Evolutionary conservation across 2,329 filamentous ascomycete genomes (phyloP).

Genomic region (Hirsutella thompsonii): DNA sequence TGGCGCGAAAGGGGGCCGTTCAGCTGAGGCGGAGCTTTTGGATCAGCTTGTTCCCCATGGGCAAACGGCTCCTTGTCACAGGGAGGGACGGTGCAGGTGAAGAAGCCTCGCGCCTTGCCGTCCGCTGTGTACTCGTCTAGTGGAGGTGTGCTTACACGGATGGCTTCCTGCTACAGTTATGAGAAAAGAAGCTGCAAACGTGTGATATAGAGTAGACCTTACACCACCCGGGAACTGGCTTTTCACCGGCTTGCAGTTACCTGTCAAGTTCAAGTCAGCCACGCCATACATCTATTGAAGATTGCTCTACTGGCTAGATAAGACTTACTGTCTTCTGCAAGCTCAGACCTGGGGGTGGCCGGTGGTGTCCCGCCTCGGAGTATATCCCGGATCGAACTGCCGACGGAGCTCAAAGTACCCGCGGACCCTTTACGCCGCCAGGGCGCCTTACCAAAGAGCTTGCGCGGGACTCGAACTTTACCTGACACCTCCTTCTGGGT

Average conservation of each 20-base stretch:
- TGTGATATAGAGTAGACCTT: conserved; percentile 4
- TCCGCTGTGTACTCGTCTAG: conserved; percentile 24
- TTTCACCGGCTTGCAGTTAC: conserved; percentile 4
- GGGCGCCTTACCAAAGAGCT: conserved; percentile 26
- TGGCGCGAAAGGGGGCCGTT: too few species aligned
- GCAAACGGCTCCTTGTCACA: background rate
- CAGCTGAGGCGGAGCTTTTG: background rate
- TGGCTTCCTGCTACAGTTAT: conserved; percentile 27
- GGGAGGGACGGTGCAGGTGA: conserved; percentile 25
- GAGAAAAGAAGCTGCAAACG: background rate
- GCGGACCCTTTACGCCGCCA: conserved; percentile 26
- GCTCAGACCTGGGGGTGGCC: conserved; percentile 12
- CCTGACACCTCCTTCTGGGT: conserved; percentile 19
- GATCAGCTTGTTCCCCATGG: conserved; percentile 1
- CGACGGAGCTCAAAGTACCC: conserved; percentile 22
- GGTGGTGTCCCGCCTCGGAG: conserved; percentile 23
- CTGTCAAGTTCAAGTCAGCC: conserved; percentile 1
- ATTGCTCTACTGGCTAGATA: background rate
- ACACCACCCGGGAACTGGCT: conserved; percentile 22
- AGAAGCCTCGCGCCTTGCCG: conserved; percentile 26
- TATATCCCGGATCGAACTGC: conserved; percentile 28
- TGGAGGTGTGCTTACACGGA: conserved; percentile 33
- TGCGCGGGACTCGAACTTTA: conserved; percentile 16
- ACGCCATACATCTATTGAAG: too few species aligned
- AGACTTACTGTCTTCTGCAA: conserved; percentile 4